phyloP scores from a whole-genome alignment of 345 rosid genomes.

The sweet orange (Citrus sinensis) region DNA sequence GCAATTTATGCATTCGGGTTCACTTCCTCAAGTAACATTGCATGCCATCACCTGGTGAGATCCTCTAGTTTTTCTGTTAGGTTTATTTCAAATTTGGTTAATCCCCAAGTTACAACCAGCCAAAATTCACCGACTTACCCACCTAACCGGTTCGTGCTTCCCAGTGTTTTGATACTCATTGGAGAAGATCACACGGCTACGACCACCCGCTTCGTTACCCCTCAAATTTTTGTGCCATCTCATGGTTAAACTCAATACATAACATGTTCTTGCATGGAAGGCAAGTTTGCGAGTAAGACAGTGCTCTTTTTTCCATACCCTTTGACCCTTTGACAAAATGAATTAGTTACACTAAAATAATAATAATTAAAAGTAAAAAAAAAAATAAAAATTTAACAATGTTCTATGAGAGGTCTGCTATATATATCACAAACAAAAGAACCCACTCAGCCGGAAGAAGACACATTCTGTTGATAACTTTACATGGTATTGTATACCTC shows the following conservation, averaged over 20 bases:
- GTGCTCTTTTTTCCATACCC: neutral
- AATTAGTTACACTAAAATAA: neutral
- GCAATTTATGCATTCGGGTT: neutral
- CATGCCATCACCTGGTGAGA: neutral
- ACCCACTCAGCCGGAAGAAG: neutral
- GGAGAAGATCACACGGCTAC: too few relatives aligned
- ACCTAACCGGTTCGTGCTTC: too few relatives aligned
- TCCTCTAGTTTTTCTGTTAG: neutral
- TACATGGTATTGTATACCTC: neutral
- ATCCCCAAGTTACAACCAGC: too few relatives aligned
- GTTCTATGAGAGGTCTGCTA: neutral
- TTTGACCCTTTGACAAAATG: neutral
- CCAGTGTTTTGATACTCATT: too few relatives aligned
- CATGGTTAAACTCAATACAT: neutral
- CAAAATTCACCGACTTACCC: too few relatives aligned
- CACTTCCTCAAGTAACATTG: neutral
- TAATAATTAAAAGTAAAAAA: neutral
- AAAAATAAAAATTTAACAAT: neutral
- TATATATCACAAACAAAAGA: neutral
- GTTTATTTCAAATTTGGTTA: too few relatives aligned
- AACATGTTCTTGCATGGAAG: neutral
- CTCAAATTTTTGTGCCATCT: neutral
- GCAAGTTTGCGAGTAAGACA: neutral
- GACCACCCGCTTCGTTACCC: too few relatives aligned
- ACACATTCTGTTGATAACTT: neutral